These are phyloP conservation scores for Perilla frutescens DNA, from an alignment of 257 asterid species.

Conservation along the genomic window DNA sequence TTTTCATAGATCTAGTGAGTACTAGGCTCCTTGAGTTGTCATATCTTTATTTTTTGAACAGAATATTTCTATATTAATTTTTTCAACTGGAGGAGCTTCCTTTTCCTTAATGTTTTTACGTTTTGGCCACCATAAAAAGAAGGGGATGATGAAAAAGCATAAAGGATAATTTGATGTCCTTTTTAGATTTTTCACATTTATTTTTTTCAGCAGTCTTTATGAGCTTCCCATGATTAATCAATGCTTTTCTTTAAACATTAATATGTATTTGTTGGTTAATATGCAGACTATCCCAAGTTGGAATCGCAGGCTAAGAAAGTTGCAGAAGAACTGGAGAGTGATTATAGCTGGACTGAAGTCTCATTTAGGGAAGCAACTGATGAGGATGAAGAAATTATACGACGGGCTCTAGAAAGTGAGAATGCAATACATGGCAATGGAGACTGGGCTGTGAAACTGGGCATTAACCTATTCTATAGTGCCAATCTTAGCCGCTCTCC, in stretches of 20 bases:
- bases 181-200: constrained; percentile 3
- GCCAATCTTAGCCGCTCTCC: constrained; percentile 96
- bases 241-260: constrained; percentile 12
- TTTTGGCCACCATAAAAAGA: neutral
- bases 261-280: constrained; percentile 20
- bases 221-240: constrained; percentile 22
- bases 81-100: no score
- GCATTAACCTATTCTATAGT: constrained; percentile 90
- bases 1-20: no score
- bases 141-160: neutral
- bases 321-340: constrained; percentile 71
- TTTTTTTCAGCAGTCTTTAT: neutral
- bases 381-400: constrained; percentile 73
- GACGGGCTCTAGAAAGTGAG: constrained; percentile 74
- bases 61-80: neutral
- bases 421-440: constrained; percentile 86
- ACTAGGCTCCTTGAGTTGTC: neutral
- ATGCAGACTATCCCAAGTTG: constrained; percentile 86
- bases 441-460: constrained; percentile 98
- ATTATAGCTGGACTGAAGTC: constrained; percentile 59
- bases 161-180: neutral
- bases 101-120: no score
- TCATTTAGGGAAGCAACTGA: constrained; percentile 67
- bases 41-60: neutral
- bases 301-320: constrained; percentile 78